These are phyloP conservation scores for Colletotrichum tofieldiae DNA, from an alignment of 2,329 filamentous ascomycete genomes.

Conservation along the genomic window DNA sequence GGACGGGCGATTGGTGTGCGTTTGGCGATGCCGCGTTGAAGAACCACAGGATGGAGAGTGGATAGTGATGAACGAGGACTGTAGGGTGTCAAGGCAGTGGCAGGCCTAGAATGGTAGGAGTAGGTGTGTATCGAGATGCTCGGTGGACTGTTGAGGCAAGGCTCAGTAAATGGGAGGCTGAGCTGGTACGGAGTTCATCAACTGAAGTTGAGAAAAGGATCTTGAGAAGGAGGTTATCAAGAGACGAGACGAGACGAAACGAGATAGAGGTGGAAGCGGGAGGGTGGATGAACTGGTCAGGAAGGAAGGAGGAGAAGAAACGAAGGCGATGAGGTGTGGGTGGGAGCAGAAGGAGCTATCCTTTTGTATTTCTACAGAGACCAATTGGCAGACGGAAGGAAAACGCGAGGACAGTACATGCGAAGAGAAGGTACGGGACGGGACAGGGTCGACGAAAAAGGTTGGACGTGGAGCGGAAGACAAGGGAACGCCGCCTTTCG, in stretches of 20 bases:
- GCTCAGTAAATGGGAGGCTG: not conserved
- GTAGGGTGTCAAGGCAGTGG: not conserved
- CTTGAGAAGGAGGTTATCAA: not conserved
- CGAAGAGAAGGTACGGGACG: constrained; percentile 35
- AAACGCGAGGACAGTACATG: constrained; percentile 36
- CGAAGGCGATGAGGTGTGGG: not conserved
- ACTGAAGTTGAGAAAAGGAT: constrained; percentile 4
- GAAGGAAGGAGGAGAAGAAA: not conserved
- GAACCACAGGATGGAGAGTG: not conserved
- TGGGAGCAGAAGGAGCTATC: constrained; percentile 33
- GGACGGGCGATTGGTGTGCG: not conserved
- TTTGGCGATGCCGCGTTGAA: not conserved
- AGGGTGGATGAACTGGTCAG: constrained; percentile 20
- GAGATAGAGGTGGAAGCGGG: not conserved
- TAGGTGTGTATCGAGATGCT: not conserved
- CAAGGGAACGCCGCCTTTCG: constrained; percentile 43
- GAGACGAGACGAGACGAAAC: constrained; percentile 7
- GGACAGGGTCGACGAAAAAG: constrained; percentile 38
- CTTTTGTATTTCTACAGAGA: constrained; percentile 35
- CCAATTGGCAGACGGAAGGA: constrained; percentile 42
- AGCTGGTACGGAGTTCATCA: constrained; percentile 13
- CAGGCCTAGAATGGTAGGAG: not conserved
- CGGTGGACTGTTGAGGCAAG: not conserved
- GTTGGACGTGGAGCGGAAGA: constrained; percentile 34
- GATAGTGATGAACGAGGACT: not conserved